Evolutionary conservation across 805 yeast species (phyloP), one percentile per base, ranked within the genome.

Genomic region (Wickerhamiella siamensis): DNA sequence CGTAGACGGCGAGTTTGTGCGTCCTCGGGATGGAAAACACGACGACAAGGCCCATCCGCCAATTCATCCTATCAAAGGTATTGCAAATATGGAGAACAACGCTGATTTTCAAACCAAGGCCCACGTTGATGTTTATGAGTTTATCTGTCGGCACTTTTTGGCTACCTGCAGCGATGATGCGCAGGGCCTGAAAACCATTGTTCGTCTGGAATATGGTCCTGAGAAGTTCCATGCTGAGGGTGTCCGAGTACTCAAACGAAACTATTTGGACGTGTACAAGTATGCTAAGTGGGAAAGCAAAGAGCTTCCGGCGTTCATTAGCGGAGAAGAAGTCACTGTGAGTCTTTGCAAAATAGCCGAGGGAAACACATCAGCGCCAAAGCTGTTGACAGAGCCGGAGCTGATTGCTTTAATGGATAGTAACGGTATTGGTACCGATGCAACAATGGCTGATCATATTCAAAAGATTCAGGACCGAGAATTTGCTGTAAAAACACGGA

Each of bases 21-120:
- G 54, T 3, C 98, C 99, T 0, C 63, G 97, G 39, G 67, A 68
- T 32, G 99, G 99, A 4, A 69, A 65, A 10, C 78, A 83, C 55
- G 82, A 86, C 55, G 99, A 91, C 62, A 77, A 84, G 55, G 97
- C 98, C 19, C 99, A 91, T 70, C 97, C 98, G 4, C 96, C 99
- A 0, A 91, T 91, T 44, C 96, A 91, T 59, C 99, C 99, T 0
- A 75, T 83, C 9, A 53, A 47, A 12, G 29, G 29, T 6, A 24
- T 24, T 24, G 29, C 29, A 8, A 51, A 51, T 4, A 55, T 50
- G 3, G 42, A 46, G 1, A 40, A 42, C 2, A 33, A 18, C 2
- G 43, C 52, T 27, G 35, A 64, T 62, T 44, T 72, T 64, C 49
- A 53, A 37, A 61, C 45, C 10, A 60, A 56, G 1, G 72, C 71